Percentiles rank a stretch among this genome's conserved stretches.
phyloP scores from a whole-genome alignment of 2,329 filamentous ascomycete species.

The Xylariaceae sp. region DNA sequence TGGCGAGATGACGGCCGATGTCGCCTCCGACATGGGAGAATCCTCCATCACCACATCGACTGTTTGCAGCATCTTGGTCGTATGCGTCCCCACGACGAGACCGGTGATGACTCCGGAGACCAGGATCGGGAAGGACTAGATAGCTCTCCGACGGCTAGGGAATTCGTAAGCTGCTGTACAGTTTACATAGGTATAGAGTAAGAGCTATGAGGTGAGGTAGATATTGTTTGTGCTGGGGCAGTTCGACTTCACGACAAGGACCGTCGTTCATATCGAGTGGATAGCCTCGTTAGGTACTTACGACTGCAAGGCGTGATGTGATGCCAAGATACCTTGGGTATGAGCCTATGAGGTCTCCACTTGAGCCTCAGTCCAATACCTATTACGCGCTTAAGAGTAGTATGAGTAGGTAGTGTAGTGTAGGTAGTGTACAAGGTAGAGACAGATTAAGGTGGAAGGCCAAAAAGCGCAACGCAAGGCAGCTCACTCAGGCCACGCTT shows the following conservation, averaged over 20 bases:
- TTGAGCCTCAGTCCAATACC: too few species aligned
- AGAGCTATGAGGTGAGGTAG: not conserved
- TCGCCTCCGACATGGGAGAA: constrained; percentile 25
- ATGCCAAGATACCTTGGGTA: not conserved
- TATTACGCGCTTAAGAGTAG: too few species aligned
- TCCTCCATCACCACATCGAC: constrained; percentile 16
- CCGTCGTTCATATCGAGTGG: constrained; percentile 1
- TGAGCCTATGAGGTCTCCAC: not conserved
- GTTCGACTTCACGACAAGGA: not conserved
- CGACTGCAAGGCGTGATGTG: not conserved
- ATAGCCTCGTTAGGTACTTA: not conserved
- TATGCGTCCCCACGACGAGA: not conserved
- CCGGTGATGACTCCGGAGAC: not conserved
- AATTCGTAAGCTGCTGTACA: not conserved
- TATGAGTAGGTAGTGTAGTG: too few species aligned
- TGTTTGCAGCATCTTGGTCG: constrained; percentile 12
- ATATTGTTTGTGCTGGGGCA: not conserved
- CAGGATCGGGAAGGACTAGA: not conserved
- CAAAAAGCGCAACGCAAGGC: not conserved
- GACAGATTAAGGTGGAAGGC: not conserved
- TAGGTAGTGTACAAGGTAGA: not conserved
- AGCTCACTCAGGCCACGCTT: not conserved
- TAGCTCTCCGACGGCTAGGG: not conserved
- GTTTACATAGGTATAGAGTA: not conserved
- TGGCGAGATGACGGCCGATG: constrained; percentile 22